These are phyloP conservation scores for Linnemannia zychae DNA, from an alignment of 192 early-diverging fungal genomes.

Conservation along the genomic window DNA sequence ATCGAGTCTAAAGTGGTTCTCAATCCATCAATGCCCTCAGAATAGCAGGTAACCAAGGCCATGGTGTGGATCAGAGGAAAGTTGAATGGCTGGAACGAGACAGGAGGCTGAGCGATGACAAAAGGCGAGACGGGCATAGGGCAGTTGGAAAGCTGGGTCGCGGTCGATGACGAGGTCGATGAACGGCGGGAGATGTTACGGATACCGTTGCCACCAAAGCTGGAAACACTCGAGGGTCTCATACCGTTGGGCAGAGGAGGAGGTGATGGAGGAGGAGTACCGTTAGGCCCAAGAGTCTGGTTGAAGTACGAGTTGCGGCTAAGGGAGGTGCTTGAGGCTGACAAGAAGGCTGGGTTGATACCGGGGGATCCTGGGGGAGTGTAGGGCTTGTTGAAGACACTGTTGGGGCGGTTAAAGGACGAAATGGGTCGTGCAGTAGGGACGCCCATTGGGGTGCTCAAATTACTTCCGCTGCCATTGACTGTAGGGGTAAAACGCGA, in stretches of 20 bases:
- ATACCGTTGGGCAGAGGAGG: slow-evolving; percentile 38
- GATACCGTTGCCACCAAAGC: slow-evolving; percentile 35
- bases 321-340: slow-evolving; percentile 30
- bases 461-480: slow-evolving; percentile 8
- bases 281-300: slow-evolving; percentile 37
- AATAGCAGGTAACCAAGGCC: slow-evolving; percentile 83
- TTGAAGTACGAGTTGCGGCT: slow-evolving; percentile 47
- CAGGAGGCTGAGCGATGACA: slow-evolving; percentile 54
- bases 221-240: slow-evolving; percentile 39
- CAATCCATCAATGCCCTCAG: slow-evolving; percentile 79
- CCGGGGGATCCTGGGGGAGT: slow-evolving; percentile 46
- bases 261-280: slow-evolving; percentile 52
- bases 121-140: slow-evolving; percentile 53
- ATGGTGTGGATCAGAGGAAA: slow-evolving; percentile 74
- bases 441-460: slow-evolving; percentile 16
- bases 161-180: slow-evolving; percentile 53
- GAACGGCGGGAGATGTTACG: slow-evolving; percentile 52
- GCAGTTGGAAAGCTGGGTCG: slow-evolving; percentile 34
- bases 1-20: slow-evolving; percentile 85
- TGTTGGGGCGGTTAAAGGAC: slow-evolving; percentile 40
- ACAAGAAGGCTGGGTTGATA: slow-evolving; percentile 47
- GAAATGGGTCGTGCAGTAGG: slow-evolving; percentile 32
- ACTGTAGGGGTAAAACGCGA: slow-evolving; percentile 38
- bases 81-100: slow-evolving; percentile 66
- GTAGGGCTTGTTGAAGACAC: slow-evolving; percentile 42